These are phyloP conservation scores for Diaporthe sp. DNA, from an alignment of 2,329 filamentous ascomycete genomes.

Conservation along the genomic window DNA sequence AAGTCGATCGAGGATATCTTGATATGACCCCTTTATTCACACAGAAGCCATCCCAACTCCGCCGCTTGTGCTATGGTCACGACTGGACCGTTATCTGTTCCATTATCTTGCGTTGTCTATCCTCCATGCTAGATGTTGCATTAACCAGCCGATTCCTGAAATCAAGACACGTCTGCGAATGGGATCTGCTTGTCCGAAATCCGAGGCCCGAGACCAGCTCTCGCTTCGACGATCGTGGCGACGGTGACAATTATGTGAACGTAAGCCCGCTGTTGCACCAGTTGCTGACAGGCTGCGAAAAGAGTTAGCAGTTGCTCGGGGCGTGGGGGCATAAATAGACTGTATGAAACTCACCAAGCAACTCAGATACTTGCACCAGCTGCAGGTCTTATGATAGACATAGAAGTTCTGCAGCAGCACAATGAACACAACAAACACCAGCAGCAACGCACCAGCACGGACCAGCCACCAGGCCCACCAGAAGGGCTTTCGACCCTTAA, in stretches of 20 bases:
- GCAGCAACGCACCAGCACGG: slow-evolving; percentile 80
- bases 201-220: slow-evolving; percentile 37
- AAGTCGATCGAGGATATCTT: neutral
- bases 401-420: slow-evolving; percentile 94
- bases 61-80: slow-evolving; percentile 43
- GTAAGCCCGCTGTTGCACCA: slow-evolving; percentile 70
- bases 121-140: neutral
- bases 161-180: slow-evolving; percentile 3
- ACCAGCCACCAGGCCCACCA: slow-evolving; percentile 99
- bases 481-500: slow-evolving; percentile 89
- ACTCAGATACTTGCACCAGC: slow-evolving; percentile 95
- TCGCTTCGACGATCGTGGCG: slow-evolving; percentile 42
- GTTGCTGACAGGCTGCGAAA: slow-evolving; percentile 69
- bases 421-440: slow-evolving; percentile 88
- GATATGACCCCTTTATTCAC: neutral
- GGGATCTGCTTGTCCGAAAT: neutral
- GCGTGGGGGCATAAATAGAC: neutral
- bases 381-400: slow-evolving; percentile 78
- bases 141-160: neutral
- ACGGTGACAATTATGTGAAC: slow-evolving; percentile 40
- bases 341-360: slow-evolving; percentile 79
- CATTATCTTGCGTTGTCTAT: neutral
- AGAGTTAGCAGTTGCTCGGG: slow-evolving; percentile 43
- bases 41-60: slow-evolving; percentile 39
- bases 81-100: neutral